A percentile compares a stretch with the other conserved stretches of the same genome.
These are phyloP conservation scores for Candida labiduridarum DNA, from an alignment of 1,139 yeast species.

Conservation along the genomic window DNA sequence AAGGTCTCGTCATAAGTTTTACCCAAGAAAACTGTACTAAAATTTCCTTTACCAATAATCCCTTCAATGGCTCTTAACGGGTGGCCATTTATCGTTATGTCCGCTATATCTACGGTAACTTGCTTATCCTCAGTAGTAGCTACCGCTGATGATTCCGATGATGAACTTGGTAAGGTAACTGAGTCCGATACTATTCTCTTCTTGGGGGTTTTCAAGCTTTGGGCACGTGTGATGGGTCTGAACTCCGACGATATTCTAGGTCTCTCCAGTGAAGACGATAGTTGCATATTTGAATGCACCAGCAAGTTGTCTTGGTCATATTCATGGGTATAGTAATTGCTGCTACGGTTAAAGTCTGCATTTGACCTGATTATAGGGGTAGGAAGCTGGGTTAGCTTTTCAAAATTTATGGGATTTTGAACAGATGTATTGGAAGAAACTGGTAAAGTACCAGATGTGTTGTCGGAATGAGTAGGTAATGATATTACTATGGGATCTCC, in stretches of 20 bases:
- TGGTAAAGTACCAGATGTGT: neutral
- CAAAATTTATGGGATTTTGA: constrained; percentile 24
- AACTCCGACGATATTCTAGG: constrained; percentile 38
- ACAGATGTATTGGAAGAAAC: neutral
- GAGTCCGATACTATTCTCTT: constrained; percentile 29
- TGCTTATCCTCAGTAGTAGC: constrained; percentile 7
- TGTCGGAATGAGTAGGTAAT: neutral
- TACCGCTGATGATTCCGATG: constrained; percentile 8
- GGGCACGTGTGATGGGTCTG: constrained; percentile 30
- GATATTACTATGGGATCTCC: neutral
- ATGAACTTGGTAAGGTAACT: constrained; percentile 13
- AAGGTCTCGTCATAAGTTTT: constrained; percentile 18
- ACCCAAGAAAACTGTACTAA: constrained; percentile 58
- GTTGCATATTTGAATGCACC: neutral
- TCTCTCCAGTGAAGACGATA: constrained; percentile 1
- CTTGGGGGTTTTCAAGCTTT: constrained; percentile 18
- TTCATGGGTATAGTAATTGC: constrained; percentile 7
- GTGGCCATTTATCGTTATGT: constrained; percentile 8
- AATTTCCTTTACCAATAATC: constrained; percentile 58
- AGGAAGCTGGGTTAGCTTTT: constrained; percentile 49
- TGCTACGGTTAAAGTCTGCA: constrained; percentile 23
- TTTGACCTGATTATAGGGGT: constrained; percentile 54
- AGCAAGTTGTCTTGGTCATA: constrained; percentile 3
- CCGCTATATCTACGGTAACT: constrained; percentile 1
- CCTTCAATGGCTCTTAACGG: constrained; percentile 27